Evolutionary conservation across 352 stramenopile genomes (phyloP).

Genomic region (Chrysophaeum taylorii): DNA sequence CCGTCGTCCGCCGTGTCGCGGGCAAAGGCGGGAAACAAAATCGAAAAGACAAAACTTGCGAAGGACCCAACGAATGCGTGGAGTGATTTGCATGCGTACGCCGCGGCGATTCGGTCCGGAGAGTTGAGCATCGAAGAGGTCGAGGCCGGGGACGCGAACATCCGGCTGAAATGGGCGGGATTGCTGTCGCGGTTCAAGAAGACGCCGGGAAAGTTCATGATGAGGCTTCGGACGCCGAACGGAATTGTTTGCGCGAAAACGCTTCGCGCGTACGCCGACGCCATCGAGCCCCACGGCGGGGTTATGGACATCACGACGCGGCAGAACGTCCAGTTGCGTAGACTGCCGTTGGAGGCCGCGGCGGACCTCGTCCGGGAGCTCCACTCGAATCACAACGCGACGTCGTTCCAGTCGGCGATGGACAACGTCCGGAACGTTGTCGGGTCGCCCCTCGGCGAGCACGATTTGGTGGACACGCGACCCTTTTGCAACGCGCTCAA

Average conservation of each 20-base stretch:
- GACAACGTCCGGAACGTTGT: conserved; percentile 68
- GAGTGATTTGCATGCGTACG: conserved; percentile 56
- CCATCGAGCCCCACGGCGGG: conserved; percentile 54
- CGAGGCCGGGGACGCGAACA: conserved; percentile 41
- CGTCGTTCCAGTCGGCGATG: conserved; percentile 52
- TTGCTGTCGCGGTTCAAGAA: conserved; percentile 39
- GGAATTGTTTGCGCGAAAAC: conserved; percentile 59
- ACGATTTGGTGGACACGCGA: conserved; percentile 60
- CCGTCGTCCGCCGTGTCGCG: conserved; percentile 39
- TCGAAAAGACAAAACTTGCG: conserved; percentile 49
- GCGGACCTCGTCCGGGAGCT: conserved; percentile 54
- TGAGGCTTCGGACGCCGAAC: conserved; percentile 60
- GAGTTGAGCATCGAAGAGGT: conserved; percentile 56
- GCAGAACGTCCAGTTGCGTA: conserved; percentile 60
- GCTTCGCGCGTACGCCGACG: conserved; percentile 56
- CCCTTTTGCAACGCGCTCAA: conserved; percentile 52
- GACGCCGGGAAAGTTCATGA: conserved; percentile 66
- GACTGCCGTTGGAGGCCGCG: conserved; percentile 58
- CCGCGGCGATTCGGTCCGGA: conserved; percentile 43
- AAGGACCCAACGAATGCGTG: conserved; percentile 50
- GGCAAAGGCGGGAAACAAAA: conserved; percentile 37
- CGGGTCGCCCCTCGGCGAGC: conserved; percentile 58
- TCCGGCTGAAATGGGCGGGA: conserved; percentile 31
- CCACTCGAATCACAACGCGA: conserved; percentile 49
- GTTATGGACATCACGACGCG: conserved; percentile 68